These are phyloP conservation scores for Phtheirospermum japonicum DNA, from an alignment of 257 asterid genomes.

Conservation along the genomic window DNA sequence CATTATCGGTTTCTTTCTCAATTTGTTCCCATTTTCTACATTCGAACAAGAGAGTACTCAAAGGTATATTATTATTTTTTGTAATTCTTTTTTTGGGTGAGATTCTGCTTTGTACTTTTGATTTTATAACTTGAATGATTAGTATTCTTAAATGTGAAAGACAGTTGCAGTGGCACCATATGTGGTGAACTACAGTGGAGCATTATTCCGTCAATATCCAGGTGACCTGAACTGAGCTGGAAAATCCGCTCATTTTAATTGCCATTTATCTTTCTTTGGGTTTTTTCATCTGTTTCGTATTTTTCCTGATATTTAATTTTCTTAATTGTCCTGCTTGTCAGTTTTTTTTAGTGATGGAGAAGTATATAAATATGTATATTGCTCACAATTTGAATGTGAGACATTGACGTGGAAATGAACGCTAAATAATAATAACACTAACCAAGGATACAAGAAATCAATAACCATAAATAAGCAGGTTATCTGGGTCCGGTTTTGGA, in stretches of 20 bases:
- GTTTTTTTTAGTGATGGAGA: too few species aligned
- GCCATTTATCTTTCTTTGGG: neutral
- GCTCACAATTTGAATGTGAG: too few species aligned
- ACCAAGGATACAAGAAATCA: too few species aligned
- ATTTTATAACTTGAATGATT: constrained; percentile 31
- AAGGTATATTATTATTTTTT: constrained; percentile 52
- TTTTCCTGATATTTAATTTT: neutral
- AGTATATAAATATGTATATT: too few species aligned
- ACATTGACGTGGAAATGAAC: too few species aligned
- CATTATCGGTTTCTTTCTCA: constrained; percentile 90
- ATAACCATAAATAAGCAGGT: too few species aligned
- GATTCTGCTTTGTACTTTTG: neutral
- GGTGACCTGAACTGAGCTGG: constrained; percentile 29
- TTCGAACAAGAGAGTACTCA: constrained; percentile 88
- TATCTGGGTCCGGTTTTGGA: too few species aligned
- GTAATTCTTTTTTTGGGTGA: neutral
- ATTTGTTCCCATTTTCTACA: constrained; percentile 76
- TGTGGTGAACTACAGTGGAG: constrained; percentile 84
- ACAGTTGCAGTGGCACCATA: constrained; percentile 97
- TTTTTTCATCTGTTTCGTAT: neutral
- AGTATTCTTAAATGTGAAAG: constrained; percentile 52
- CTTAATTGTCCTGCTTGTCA: too few species aligned
- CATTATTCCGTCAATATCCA: constrained; percentile 89
- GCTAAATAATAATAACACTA: too few species aligned
- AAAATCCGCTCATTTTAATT: neutral